Evolutionary conservation across 352 stramenopile genomes (phyloP).

Genomic region (Pythium myriotylum): DNA sequence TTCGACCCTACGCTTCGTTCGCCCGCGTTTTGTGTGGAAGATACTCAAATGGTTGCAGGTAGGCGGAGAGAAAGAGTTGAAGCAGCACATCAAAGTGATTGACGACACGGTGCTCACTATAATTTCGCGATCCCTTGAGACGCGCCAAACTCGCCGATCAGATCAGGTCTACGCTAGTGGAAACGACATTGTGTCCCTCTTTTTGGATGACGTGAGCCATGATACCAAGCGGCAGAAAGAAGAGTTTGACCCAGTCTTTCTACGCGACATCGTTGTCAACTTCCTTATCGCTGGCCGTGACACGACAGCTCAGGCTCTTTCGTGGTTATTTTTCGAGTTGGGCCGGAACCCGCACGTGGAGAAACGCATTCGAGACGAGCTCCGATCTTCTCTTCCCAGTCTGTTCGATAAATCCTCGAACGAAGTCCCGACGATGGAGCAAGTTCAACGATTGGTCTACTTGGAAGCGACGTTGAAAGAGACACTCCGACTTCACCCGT

Average conservation of each 20-base stretch:
- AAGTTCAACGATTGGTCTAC: conserved; percentile 24
- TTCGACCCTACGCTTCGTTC: conserved; percentile 15
- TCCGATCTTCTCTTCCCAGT: not conserved
- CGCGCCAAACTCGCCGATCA: not conserved
- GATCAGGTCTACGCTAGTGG: not conserved
- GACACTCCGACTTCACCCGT: conserved; percentile 43
- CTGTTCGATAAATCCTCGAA: not conserved
- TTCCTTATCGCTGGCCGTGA: conserved; percentile 60
- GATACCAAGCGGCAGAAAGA: conserved; percentile 9
- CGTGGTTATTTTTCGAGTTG: conserved; percentile 56
- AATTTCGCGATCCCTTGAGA: conserved; percentile 37
- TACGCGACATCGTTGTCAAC: conserved; percentile 57
- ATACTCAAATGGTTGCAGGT: conserved; percentile 19
- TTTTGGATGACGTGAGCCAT: conserved; percentile 23
- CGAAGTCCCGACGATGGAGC: conserved; percentile 15
- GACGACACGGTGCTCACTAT: conserved; percentile 40
- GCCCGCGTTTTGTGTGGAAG: conserved; percentile 54
- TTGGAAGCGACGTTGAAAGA: conserved; percentile 35
- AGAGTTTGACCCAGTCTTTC: conserved; percentile 29
- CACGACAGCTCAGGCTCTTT: conserved; percentile 49
- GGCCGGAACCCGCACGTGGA: conserved; percentile 37
- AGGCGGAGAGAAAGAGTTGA: conserved; percentile 16
- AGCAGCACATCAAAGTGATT: conserved; percentile 24
- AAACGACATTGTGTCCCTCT: conserved; percentile 28
- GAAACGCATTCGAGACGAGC: conserved; percentile 28